Evolutionary conservation across 495 filamentous ascomycete species (phyloP), one percentile per base, ranked within the genome.

Genomic region (Podospora didyma): DNA sequence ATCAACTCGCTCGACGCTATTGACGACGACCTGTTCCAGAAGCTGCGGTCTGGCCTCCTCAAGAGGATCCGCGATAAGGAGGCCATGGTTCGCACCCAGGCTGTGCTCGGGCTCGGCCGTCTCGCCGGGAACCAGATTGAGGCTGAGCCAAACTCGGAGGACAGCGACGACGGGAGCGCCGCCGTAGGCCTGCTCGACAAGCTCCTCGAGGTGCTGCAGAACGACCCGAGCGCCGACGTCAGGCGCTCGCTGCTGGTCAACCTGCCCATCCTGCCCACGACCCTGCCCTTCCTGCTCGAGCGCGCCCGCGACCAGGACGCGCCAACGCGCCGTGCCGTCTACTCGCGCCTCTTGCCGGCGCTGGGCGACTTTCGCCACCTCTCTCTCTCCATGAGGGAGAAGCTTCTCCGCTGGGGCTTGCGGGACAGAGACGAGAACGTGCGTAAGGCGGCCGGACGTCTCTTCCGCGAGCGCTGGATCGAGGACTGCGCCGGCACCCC

Each of bases 331-430:
- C 81, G 92, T 46, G 89, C 89, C 11, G 77, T 99, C 6, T 99
- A 97, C 67, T 88, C 93, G 3, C 85, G 89, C 16, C 75, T 99
- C 2, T 75, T 99, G 7, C 95, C 94, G 1, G 87, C 89, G 0
- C 78, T 99, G 7, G 93, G 92, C 17, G 94, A 99, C 72, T 99
- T 99, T 75, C 86, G 94, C 49, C 90, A 97, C 72, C 76, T 99
- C 46, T 96, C 91, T 20, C 79, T 97, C n/a, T 89, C 86, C 2
- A 96, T 97, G 88, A 77, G 94, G 61, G 95, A 97, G 70, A 97
- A 97, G 70, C 79, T 99, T 20, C 84, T 99, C 42, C 84, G 95
- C 11, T 99, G 92, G 93, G 94, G 94, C 28, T 72, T 99, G 39
- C 86, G 93, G 28, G 94, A 99, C 68, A 84, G 94, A 62, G 95